A percentile compares a stretch with the other conserved stretches of the same genome.
phyloP scores from a whole-genome alignment of 148 eudicot species.

The Amaranthus hypochondriacus region DNA sequence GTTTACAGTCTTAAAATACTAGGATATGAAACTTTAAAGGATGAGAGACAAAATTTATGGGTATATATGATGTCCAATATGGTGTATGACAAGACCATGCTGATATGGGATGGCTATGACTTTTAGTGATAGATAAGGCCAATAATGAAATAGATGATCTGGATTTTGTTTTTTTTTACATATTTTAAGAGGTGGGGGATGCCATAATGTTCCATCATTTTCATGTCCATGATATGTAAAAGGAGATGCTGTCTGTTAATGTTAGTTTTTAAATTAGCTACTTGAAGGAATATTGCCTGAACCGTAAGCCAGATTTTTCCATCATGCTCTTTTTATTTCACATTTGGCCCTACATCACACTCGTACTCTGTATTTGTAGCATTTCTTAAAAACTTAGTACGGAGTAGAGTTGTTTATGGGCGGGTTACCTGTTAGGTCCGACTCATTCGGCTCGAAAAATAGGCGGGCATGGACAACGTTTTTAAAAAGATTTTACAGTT shows the following conservation, averaged over 20 bases:
- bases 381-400: not conserved
- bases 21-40: too few species aligned
- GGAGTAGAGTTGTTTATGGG: not conserved
- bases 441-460: too few species aligned
- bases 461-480: too few species aligned
- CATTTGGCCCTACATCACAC: not conserved
- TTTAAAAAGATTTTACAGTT: too few species aligned
- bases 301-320: not conserved
- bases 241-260: constrained; percentile 4
- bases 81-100: not conserved
- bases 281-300: not conserved
- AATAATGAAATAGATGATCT: not conserved
- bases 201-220: constrained; percentile 10
- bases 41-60: not conserved
- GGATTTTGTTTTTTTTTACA: not conserved
- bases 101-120: not conserved
- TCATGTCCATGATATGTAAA: constrained; percentile 3
- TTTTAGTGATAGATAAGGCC: not conserved
- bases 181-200: not conserved
- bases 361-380: not conserved
- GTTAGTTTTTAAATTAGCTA: not conserved
- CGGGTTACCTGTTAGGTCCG: too few species aligned
- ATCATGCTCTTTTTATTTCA: not conserved
- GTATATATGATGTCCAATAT: not conserved
- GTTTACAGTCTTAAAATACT: too few species aligned